Evolutionary conservation across 257 asterid species (phyloP), one percentile per base, ranked within the genome.

Genomic region (Penstemon newberryi): DNA sequence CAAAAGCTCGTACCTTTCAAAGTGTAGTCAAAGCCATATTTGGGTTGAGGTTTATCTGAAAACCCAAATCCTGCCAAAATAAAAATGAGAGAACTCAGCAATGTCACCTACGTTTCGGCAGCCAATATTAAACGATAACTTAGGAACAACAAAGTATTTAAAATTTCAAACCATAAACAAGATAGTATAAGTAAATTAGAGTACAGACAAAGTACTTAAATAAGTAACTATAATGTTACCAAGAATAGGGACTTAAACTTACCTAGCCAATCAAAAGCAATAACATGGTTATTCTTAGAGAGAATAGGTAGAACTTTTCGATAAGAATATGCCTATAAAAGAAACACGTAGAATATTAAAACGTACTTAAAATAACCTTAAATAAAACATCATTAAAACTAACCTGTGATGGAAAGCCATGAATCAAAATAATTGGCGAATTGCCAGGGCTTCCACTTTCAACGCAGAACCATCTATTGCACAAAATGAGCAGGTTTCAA

Each of bases 181-280:
- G 57, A 45, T 43, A 45, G 19, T 12, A 70, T 6, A 8, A 1
- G 66, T 39, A 60, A 45, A 43, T 49, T 0, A 39, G 15, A 9
- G 2, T 18, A 51, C 15, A 46, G 36, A 12, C 13, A 47, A 37
- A 7, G 40, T 4, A 15, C 19, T 42, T 51, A 3, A 10, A 12
- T 52, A 51, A 52, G 65, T 52, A 60, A 56, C 56, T 63, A 41
- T 9, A 12, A 51, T 70, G 45, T n/a, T 54, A 46, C 12, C 58
- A 47, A 39, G 66, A 11, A 12, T 38, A 54, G 56, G 39, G 11
- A 44, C 49, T 37, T 49, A 67, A 60, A 70, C 82, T 76, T 75
- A 92, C 98, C 98, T 57, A 90, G 82, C 97, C 97, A 92, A 71
- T 92, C 98, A 76, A 92, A 85, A 67, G 98, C 90, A 62, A 86